A percentile compares a stretch with the other conserved stretches of the same genome.
phyloP scores from a whole-genome alignment of 805 yeast species.

The Starmera quercuum region DNA sequence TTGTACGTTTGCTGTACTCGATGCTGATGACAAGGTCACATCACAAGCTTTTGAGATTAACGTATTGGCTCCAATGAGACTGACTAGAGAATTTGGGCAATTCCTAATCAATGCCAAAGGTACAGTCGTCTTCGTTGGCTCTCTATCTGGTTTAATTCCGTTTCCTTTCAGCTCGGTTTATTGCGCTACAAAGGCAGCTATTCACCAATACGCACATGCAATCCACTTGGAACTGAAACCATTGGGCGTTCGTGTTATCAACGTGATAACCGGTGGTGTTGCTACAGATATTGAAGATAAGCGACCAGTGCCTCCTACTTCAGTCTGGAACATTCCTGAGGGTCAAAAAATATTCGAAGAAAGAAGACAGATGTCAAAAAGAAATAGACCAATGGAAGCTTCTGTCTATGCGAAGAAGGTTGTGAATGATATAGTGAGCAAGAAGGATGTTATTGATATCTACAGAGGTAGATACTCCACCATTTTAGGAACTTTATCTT shows the following conservation, averaged over 20 bases:
- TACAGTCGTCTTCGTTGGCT: conserved; percentile 67
- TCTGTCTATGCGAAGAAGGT: conserved; percentile 50
- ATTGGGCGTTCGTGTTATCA: conserved; percentile 62
- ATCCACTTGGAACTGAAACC: conserved; percentile 63
- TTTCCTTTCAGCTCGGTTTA: conserved; percentile 68
- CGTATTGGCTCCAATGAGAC: conserved; percentile 60
- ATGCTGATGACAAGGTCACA: conserved; percentile 48
- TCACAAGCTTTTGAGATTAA: conserved; percentile 54
- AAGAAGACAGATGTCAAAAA: conserved; percentile 52
- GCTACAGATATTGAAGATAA: conserved; percentile 62
- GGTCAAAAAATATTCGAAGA: conserved; percentile 39
- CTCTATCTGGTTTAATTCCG: conserved; percentile 55
- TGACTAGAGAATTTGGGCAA: conserved; percentile 49
- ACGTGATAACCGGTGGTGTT: conserved; percentile 72
- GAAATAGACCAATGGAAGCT: conserved; percentile 52
- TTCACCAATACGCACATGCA: conserved; percentile 60
- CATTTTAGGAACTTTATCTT: conserved; percentile 25
- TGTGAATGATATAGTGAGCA: conserved; percentile 37
- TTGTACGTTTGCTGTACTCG: conserved; percentile 64
- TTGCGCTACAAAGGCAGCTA: conserved; percentile 66
- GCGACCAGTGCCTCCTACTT: conserved; percentile 47
- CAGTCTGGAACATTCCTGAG: conserved; percentile 45
- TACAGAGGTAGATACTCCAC: conserved; percentile 48
- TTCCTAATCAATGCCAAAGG: conserved; percentile 60
- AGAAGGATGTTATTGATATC: conserved; percentile 36